phyloP scores from a whole-genome alignment of 2,329 filamentous ascomycete genomes.

The Myriosclerotinia curreyana region DNA sequence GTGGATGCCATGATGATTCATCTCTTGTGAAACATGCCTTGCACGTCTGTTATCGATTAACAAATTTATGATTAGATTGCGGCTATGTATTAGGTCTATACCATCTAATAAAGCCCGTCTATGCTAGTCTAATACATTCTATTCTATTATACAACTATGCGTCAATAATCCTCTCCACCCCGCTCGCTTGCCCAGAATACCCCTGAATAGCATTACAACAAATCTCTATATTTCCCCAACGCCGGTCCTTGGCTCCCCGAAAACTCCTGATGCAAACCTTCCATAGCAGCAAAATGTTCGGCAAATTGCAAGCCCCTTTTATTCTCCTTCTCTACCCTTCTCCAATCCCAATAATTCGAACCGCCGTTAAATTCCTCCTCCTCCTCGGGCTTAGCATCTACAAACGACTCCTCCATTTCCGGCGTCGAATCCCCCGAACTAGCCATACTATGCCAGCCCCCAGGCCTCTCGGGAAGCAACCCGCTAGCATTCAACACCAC shows the following conservation, averaged over 20 bases:
- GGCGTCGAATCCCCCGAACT: conserved; percentile 33
- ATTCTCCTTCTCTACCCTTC: conserved; percentile 53
- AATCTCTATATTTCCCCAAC: conserved; percentile 38
- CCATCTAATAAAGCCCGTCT: neutral
- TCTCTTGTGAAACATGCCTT: neutral
- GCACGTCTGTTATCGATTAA: neutral
- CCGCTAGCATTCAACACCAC: conserved; percentile 67
- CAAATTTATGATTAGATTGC: neutral
- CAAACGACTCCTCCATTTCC: conserved; percentile 20
- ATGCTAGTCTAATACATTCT: neutral
- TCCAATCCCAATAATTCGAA: conserved; percentile 53
- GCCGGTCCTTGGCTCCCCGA: conserved; percentile 37
- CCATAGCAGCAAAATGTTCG: conserved; percentile 55
- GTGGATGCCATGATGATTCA: too few species aligned
- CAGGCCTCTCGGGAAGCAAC: conserved; percentile 71
- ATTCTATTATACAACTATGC: neutral
- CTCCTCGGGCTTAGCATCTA: conserved; percentile 15
- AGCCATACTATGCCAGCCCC: conserved; percentile 53
- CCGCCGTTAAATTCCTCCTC: conserved; percentile 6
- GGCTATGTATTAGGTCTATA: neutral
- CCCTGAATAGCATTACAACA: conserved; percentile 25
- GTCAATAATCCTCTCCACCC: neutral
- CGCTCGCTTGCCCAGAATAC: neutral
- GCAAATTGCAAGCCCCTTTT: conserved; percentile 55
- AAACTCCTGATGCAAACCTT: conserved; percentile 46